phyloP scores from a whole-genome alignment of 352 stramenopile genomes.

The Globisporangium barbulae region DNA sequence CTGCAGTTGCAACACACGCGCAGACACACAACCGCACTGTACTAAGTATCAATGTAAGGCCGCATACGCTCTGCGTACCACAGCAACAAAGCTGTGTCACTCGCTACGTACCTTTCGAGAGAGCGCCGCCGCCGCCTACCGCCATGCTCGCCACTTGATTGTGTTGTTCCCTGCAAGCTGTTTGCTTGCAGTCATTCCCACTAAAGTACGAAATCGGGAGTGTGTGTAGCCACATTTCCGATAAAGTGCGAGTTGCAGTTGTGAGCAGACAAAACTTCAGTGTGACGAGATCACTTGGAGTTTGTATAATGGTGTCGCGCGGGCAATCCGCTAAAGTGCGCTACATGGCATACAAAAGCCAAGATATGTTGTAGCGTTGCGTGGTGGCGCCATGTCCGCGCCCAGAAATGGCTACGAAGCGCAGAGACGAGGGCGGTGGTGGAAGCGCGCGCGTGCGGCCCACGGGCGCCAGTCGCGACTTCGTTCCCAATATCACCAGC shows the following conservation, averaged over 20 bases:
- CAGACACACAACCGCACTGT: not conserved
- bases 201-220: not conserved
- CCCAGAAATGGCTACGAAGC: not conserved
- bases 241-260: not conserved
- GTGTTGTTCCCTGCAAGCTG: no score
- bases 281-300: no score
- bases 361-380: no score
- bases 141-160: not conserved
- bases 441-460: not conserved
- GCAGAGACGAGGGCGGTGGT: not conserved
- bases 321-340: no score
- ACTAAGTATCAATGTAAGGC: not conserved
- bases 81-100: not conserved
- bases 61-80: not conserved
- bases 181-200: not conserved
- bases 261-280: no score
- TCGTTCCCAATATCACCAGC: not conserved
- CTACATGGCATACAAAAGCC: no score
- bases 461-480: not conserved
- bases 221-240: not conserved
- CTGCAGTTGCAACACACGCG: slow-evolving; percentile 1
- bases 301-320: no score
- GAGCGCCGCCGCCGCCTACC: not conserved
- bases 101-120: slow-evolving; percentile 11
- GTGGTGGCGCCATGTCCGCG: not conserved